Evolutionary conservation across 1,284 basidiomycete genomes (phyloP).

Genomic region (Coniferiporia weirii): DNA sequence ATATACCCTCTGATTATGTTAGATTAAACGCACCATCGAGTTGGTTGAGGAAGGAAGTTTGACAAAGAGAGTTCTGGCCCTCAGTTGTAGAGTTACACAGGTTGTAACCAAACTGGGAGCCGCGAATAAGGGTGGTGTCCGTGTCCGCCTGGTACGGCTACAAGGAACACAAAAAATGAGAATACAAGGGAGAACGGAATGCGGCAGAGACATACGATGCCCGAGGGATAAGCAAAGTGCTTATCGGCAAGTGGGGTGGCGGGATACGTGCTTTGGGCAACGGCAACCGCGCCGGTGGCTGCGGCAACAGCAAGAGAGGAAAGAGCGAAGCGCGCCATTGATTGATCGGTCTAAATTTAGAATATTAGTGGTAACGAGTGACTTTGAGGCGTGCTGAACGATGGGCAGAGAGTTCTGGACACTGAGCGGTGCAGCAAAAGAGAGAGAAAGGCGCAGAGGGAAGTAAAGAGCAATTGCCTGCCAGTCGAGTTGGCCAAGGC

Average conservation of each 20-base stretch:
- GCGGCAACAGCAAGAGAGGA: constrained; percentile 36
- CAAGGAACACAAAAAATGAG: neutral
- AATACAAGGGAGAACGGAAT: neutral
- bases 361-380: constrained; percentile 10
- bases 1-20: neutral
- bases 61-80: constrained; percentile 37
- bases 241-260: constrained; percentile 49
- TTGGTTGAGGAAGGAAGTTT: constrained; percentile 50
- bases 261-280: constrained; percentile 34
- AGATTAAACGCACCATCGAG: constrained; percentile 40
- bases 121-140: constrained; percentile 28
- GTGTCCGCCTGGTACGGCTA: constrained; percentile 32
- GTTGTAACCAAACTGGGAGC: constrained; percentile 39
- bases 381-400: neutral
- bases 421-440: constrained; percentile 1
- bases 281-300: constrained; percentile 27
- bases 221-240: constrained; percentile 43
- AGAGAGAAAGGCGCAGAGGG: constrained; percentile 1
- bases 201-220: constrained; percentile 36
- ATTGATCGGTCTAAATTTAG: constrained; percentile 17
- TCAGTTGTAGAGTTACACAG: constrained; percentile 45
- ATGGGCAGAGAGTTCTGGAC: neutral
- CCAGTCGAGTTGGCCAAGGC: neutral
- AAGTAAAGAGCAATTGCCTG: neutral
- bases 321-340: constrained; percentile 43